Evolutionary conservation across 2,329 filamentous ascomycete species (phyloP).

Genomic region (Sporothrix brasiliensis): DNA sequence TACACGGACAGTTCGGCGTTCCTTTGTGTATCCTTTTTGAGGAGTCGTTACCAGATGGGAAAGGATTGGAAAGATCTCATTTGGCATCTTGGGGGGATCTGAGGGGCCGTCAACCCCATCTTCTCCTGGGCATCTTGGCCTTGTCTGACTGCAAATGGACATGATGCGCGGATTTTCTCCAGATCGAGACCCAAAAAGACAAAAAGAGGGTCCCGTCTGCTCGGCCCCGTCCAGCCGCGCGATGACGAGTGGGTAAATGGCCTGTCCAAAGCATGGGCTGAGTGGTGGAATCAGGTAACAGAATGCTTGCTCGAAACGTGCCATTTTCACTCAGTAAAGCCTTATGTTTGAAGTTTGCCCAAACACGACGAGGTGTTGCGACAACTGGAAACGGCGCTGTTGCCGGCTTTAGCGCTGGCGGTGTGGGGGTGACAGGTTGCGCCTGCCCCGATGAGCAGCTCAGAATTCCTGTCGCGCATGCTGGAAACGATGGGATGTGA

Average conservation of each 20-base stretch:
- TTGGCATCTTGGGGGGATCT: not conserved
- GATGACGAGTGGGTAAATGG: not conserved
- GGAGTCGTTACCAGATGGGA: not conserved
- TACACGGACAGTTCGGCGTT: not conserved
- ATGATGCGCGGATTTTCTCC: not conserved
- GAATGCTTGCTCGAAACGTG: not conserved
- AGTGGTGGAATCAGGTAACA: slow-evolving; percentile 25
- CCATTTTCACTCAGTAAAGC: not conserved
- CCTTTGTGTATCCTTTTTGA: not conserved
- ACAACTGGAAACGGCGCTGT: not conserved
- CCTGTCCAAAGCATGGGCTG: slow-evolving; percentile 1
- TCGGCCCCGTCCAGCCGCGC: slow-evolving; percentile 10
- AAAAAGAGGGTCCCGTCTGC: slow-evolving; percentile 7
- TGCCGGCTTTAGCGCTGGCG: slow-evolving; percentile 27
- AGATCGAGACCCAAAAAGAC: not conserved
- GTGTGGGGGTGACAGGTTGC: slow-evolving; percentile 22
- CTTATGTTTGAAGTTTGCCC: not conserved
- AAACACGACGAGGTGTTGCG: not conserved
- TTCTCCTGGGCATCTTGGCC: slow-evolving; percentile 6
- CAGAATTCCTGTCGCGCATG: not conserved
- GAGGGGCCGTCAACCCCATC: not conserved
- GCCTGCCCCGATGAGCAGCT: slow-evolving; percentile 11
- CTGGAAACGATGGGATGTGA: slow-evolving; percentile 10
- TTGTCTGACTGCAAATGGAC: not conserved
- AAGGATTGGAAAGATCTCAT: slow-evolving; percentile 9